Percentiles rank a stretch among this genome's conserved stretches.
phyloP scores from a whole-genome alignment of 345 rosid species.

The Gossypium thurberi region DNA sequence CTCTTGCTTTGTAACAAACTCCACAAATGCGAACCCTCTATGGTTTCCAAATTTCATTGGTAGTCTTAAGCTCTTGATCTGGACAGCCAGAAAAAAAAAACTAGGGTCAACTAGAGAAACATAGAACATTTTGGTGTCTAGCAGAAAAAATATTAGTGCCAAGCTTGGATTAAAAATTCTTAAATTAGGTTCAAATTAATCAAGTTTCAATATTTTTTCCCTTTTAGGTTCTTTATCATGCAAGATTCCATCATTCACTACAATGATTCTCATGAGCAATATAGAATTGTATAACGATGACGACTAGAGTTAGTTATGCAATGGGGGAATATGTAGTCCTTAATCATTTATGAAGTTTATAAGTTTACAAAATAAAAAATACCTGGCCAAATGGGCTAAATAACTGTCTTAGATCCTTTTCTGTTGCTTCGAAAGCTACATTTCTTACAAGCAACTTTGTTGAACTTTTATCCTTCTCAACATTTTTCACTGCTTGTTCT shows the following conservation, averaged over 20 bases:
- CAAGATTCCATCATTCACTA: not conserved
- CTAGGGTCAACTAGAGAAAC: not conserved
- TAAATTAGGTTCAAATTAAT: not conserved
- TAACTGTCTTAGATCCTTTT: slow-evolving; percentile 79
- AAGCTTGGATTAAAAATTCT: not conserved
- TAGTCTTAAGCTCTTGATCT: slow-evolving; percentile 81
- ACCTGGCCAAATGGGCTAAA: slow-evolving; percentile 98
- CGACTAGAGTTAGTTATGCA: not conserved
- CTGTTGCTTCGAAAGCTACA: slow-evolving; percentile 93
- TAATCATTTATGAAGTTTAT: not conserved
- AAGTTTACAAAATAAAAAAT: not conserved
- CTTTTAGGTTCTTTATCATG: not conserved
- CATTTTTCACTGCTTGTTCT: slow-evolving; percentile 45
- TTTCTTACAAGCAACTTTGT: slow-evolving; percentile 81
- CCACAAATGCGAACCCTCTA: slow-evolving; percentile 85
- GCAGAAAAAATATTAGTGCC: not conserved
- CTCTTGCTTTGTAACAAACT: slow-evolving; percentile 84
- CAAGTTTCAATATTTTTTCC: not conserved
- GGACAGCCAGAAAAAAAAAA: slow-evolving; percentile 13
- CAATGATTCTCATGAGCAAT: not conserved
- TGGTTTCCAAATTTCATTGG: slow-evolving; percentile 75
- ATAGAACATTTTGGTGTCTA: not conserved
- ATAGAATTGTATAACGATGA: not conserved
- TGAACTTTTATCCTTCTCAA: slow-evolving; percentile 52
- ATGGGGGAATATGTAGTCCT: not conserved